These are phyloP conservation scores for Nigrospora oryzae DNA, from an alignment of 2,329 filamentous ascomycete genomes.

Conservation along the genomic window DNA sequence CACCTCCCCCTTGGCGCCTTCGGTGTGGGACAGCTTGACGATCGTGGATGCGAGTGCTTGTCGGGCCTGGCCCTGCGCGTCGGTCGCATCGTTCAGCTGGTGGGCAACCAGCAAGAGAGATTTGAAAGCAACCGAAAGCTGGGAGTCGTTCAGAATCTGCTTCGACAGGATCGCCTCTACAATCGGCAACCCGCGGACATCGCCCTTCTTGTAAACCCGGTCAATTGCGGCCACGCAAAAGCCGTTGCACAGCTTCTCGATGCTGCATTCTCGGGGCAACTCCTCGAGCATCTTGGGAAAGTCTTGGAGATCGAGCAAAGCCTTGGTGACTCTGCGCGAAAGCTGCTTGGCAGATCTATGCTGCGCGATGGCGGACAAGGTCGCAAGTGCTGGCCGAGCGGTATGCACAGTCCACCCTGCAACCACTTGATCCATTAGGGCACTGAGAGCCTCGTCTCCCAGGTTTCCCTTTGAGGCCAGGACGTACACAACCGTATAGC, in stretches of 20 bases:
- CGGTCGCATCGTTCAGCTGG: constrained; percentile 45
- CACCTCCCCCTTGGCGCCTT: constrained; percentile 49
- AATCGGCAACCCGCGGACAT: constrained; percentile 45
- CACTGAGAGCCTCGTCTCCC: constrained; percentile 70
- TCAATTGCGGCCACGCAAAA: constrained; percentile 60
- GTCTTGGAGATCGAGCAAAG: constrained; percentile 54
- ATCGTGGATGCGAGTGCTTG: constrained; percentile 58
- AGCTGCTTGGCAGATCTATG: constrained; percentile 64
- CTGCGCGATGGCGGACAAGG: constrained; percentile 73
- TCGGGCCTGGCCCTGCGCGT: constrained; percentile 47
- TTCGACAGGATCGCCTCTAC: constrained; percentile 55
- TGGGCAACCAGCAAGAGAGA: constrained; percentile 53
- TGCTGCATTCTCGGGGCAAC: constrained; percentile 55
- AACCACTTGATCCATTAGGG: constrained; percentile 83
- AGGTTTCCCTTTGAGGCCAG: constrained; percentile 76
- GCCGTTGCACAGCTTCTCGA: constrained; percentile 65
- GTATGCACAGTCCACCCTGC: constrained; percentile 70
- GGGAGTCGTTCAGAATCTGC: constrained; percentile 52
- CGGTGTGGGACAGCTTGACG: constrained; percentile 55
- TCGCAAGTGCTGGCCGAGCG: constrained; percentile 64
- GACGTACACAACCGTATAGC: constrained; percentile 85
- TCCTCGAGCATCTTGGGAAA: constrained; percentile 51
- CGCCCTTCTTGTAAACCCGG: constrained; percentile 50
- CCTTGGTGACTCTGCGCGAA: constrained; percentile 61
- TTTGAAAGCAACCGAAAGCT: constrained; percentile 58